Evolutionary conservation across 176 grass and related monocot genomes (phyloP).

Genomic region (Phoenix roebelenii): DNA sequence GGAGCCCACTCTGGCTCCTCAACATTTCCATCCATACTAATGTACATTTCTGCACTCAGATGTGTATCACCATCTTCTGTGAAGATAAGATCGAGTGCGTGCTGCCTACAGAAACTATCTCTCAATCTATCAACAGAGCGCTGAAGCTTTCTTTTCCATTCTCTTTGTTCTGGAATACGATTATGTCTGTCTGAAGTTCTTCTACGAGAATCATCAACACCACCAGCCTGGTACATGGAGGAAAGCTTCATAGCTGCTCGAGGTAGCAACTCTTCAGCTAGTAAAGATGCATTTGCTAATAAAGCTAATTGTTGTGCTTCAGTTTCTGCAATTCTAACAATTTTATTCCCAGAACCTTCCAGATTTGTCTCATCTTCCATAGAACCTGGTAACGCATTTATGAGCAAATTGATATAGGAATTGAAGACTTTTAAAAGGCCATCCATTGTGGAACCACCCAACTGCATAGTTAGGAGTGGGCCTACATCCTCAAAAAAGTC

Average conservation of each 20-base stretch:
- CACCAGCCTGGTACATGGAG: constrained; percentile 37
- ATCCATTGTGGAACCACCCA: constrained; percentile 86
- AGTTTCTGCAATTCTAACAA: constrained; percentile 83
- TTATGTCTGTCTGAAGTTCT: constrained; percentile 47
- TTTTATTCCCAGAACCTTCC: constrained; percentile 76
- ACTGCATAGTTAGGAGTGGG: constrained; percentile 76
- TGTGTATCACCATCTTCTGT: constrained; percentile 82
- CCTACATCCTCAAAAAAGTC: constrained; percentile 95
- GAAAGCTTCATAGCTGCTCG: constrained; percentile 82
- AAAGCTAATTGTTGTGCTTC: constrained; percentile 79
- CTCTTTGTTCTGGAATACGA: constrained; percentile 77
- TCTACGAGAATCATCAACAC: constrained; percentile 53
- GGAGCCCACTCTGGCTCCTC: constrained; percentile 79
- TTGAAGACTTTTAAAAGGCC: constrained; percentile 73
- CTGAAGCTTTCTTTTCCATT: constrained; percentile 91
- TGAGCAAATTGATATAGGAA: constrained; percentile 75
- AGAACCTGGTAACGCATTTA: constrained; percentile 74
- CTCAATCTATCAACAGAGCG: constrained; percentile 69
- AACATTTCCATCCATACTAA: constrained; percentile 60
- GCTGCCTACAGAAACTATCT: constrained; percentile 81
- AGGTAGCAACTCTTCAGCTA: constrained; percentile 89
- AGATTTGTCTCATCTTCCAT: constrained; percentile 76
- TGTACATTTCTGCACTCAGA: constrained; percentile 88
- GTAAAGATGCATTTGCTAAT: constrained; percentile 85
- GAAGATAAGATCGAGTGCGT: constrained; percentile 96